Conservation (phyloP, 176 grass and related monocot species). For the Aegilops sharonensis region DNA sequence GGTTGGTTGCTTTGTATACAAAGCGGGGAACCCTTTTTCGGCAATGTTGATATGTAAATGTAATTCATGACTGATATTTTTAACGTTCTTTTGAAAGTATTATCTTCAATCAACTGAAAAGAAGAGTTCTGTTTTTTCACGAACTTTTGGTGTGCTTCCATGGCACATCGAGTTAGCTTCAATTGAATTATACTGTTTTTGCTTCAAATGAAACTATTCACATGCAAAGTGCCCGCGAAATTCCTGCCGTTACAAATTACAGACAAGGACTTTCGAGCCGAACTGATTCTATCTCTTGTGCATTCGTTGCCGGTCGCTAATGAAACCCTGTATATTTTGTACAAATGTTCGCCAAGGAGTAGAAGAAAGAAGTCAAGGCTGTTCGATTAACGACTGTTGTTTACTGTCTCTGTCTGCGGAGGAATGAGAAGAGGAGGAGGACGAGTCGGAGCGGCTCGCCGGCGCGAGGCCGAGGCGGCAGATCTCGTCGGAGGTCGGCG, state of each 20-base stretch:
- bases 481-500: constrained; percentile 37
- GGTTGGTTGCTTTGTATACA: too few relatives aligned
- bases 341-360: background rate
- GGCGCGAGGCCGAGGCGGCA: constrained; percentile 28
- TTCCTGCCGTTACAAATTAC: background rate
- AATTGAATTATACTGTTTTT: too few relatives aligned
- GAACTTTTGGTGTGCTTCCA: too few relatives aligned
- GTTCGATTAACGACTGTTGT: background rate
- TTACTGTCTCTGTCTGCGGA: background rate
- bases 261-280: background rate
- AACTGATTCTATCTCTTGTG: background rate
- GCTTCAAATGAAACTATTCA: too few relatives aligned
- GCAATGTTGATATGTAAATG: too few relatives aligned
- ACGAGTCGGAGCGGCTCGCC: background rate
- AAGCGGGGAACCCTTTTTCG: too few relatives aligned
- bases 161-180: too few relatives aligned
- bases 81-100: too few relatives aligned
- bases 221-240: background rate
- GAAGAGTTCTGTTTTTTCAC: too few relatives aligned
- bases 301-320: background rate
- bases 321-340: background rate
- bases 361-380: background rate
- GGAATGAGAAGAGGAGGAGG: background rate
- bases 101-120: too few relatives aligned
- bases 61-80: too few relatives aligned